Evolutionary conservation across 192 early-diverging fungal genomes (phyloP), one percentile per base, ranked within the genome.

Genomic region (Ambispora gerdemannii): DNA sequence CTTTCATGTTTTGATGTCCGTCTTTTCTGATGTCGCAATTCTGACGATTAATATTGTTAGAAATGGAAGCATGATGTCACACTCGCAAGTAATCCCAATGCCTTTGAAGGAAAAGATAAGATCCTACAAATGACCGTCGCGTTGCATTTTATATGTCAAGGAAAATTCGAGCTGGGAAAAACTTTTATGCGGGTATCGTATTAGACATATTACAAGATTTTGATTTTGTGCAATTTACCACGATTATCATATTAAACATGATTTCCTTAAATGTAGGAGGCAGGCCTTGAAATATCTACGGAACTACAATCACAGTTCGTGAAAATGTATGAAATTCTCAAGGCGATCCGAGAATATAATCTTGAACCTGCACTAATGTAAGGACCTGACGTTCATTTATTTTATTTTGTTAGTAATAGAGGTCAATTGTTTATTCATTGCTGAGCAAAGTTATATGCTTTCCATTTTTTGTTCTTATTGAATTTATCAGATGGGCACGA

Each of bases 121-220:
- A 75, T 88, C 30, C 74, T 97, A 38, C 74, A 81, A 62, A 81
- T 78, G 50, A 78, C 90, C 3, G 77, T 96, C 15, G 83, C 86
- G 10, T 67, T 81, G 60, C 93, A 96, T 67, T 92, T 96, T 71
- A 85, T 97, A 51, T 84, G 92, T 15, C 87, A 94, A 76, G 95
- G 95, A 19, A 85, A 91, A 49, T 97, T 97, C 79, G 88, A 86
- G 32, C 72, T 95, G 25, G 92, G 89, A 2, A 79, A 88, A 15
- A 73, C 73, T 22, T 94, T 93, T 76, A 77, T 83, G 30, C 70
- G 69, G 63, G 80, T 76, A 68, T 27, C n/a, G n/a, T n/a, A n/a
- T n/a, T n/a, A n/a, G n/a, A n/a, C n/a, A n/a, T n/a, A n/a, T n/a
- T n/a, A n/a, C n/a, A n/a, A n/a, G n/a, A n/a, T n/a, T n/a, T n/a